Conservation (phyloP, 2,329 filamentous ascomycete genomes). For the Ascochyta viciae-villosae region DNA sequence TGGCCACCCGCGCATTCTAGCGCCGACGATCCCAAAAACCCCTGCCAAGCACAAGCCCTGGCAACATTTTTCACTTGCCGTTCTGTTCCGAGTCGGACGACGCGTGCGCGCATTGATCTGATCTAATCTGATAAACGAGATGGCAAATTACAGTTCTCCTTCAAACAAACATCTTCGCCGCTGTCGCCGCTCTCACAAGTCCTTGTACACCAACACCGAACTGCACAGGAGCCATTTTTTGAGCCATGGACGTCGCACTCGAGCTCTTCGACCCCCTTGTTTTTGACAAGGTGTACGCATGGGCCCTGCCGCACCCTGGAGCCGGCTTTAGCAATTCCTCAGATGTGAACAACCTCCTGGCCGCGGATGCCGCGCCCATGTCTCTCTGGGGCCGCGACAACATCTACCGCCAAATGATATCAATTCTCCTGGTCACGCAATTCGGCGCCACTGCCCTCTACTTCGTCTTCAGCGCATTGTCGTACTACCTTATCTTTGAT, state of each 20-base stretch:
- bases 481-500: constrained; percentile 48
- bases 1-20: constrained; percentile 2
- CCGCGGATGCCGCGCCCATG: constrained; percentile 9
- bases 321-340: constrained; percentile 17
- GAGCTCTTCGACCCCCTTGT: constrained; percentile 27
- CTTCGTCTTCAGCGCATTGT: constrained; percentile 26
- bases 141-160: constrained; percentile 17
- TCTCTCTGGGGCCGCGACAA: constrained; percentile 29
- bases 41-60: constrained; percentile 15
- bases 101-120: constrained; percentile 10
- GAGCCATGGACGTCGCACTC: constrained; percentile 26
- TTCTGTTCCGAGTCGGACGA: constrained; percentile 17
- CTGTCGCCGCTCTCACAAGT: constrained; percentile 6
- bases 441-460: constrained; percentile 24
- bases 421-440: constrained; percentile 25
- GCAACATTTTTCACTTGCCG: constrained; percentile 19
- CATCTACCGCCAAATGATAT: constrained; percentile 26
- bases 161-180: constrained; percentile 17
- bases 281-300: constrained; percentile 26
- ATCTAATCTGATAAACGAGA: constrained; percentile 23
- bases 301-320: constrained; percentile 21
- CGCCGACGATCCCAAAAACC: constrained; percentile 10
- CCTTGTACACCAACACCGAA: constrained; percentile 12
- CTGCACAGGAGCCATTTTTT: background rate
- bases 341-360: constrained; percentile 12